These are phyloP conservation scores for Citrus mangshanensis DNA, from an alignment of 345 rosid genomes.

Conservation along the genomic window DNA sequence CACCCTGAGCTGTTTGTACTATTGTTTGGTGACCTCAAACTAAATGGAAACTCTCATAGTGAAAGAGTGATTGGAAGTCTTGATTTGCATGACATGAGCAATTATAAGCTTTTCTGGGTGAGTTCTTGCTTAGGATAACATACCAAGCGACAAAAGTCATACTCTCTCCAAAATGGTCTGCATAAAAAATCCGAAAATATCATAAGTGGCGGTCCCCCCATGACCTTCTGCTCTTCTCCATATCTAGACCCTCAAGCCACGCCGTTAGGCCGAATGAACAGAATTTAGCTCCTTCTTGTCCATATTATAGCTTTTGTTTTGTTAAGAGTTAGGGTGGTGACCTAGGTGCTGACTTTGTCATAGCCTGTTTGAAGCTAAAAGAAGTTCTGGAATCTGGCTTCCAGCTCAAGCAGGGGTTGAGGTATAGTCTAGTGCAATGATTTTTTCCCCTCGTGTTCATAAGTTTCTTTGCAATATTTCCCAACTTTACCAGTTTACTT, in stretches of 20 bases:
- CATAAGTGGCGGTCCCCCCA: background rate
- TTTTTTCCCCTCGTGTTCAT: background rate
- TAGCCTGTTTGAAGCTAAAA: background rate
- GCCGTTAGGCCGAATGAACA: background rate
- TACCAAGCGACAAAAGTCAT: background rate
- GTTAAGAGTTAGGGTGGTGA: background rate
- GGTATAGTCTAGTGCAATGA: background rate
- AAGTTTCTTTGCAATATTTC: background rate
- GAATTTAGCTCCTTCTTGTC: background rate
- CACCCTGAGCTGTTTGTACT: background rate
- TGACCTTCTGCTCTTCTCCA: background rate
- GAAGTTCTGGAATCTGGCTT: background rate
- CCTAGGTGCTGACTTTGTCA: background rate
- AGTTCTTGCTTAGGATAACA: background rate
- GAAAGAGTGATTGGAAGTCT: background rate
- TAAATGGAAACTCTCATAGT: background rate
- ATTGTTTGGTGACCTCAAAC: background rate
- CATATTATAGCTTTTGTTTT: background rate
- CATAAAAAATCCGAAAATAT: background rate
- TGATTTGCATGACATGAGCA: background rate
- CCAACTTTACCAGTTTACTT: background rate
- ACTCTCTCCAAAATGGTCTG: background rate
- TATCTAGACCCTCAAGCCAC: background rate
- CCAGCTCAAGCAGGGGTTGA: background rate
- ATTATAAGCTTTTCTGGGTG: background rate